phyloP scores from a whole-genome alignment of 2,329 filamentous ascomycete species.

The Exophiala xenobiotica region DNA sequence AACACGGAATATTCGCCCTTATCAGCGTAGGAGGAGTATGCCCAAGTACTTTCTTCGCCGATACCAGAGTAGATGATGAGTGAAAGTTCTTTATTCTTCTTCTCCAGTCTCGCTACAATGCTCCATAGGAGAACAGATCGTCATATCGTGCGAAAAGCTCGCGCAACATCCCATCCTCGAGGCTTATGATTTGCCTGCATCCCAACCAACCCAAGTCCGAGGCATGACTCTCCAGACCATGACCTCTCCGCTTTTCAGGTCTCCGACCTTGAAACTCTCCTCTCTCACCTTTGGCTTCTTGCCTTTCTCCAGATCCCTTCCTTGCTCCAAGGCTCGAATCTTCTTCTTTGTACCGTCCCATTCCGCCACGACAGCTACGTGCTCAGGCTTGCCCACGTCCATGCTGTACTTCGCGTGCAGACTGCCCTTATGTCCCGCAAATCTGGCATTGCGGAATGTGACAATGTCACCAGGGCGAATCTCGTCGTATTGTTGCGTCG shows the following conservation, averaged over 20 bases:
- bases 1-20: too few species aligned
- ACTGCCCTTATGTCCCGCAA: conserved; percentile 90
- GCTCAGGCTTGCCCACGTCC: conserved; percentile 84
- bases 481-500: conserved; percentile 84
- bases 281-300: conserved; percentile 91
- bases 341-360: conserved; percentile 99
- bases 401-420: conserved; percentile 92
- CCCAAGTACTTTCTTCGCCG: too few species aligned
- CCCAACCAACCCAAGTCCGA: conserved; percentile 89
- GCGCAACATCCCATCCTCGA: too few species aligned
- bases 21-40: too few species aligned
- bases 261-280: conserved; percentile 91
- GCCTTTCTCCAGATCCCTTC: conserved; percentile 85
- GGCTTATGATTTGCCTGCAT: conserved; percentile 36
- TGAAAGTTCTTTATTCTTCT: too few species aligned
- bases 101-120: too few species aligned
- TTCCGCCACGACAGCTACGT: conserved; percentile 87
- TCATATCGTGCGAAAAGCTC: too few species aligned
- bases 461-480: conserved; percentile 92
- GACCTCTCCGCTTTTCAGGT: conserved; percentile 88
- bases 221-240: conserved; percentile 97
- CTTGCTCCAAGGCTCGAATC: conserved; percentile 92
- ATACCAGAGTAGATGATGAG: too few species aligned
- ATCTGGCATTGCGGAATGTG: conserved; percentile 85
- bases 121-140: too few species aligned